Evolutionary conservation across 306 rosid genomes (phyloP), one percentile per base, ranked within the genome.

Genomic region (Astragalus glycyphyllos): DNA sequence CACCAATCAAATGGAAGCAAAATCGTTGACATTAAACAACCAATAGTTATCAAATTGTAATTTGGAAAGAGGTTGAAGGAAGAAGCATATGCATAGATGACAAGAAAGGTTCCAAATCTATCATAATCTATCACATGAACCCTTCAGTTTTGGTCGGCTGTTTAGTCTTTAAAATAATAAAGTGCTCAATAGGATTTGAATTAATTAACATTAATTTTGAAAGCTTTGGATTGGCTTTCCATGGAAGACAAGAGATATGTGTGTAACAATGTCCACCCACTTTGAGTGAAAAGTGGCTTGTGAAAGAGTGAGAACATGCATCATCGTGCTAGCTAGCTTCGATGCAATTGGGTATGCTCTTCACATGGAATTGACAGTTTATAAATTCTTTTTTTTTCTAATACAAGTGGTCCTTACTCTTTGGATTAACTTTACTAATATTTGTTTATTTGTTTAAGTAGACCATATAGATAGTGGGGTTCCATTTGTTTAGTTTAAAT

Each of bases 91-190:
- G 85, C 81, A 78, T 74, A 63, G 80, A 83, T 83, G 84, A 86
- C 76, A 72, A 75, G 68, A 80, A 85, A 84, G 85, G 86, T 70
- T 92, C 97, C 97, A 84, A 81, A 88, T 77, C 86, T 65, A 82
- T 90, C 86, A 78, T 83, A 79, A 80, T 86, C 91, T 26, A 9
- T 87, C 91, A 90, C 97, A 88, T 90, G 97, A 82, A 63, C 60
- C 42, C 83, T 79, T 77, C 83, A 77, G 86, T 75, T 81, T 81
- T 85, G 96, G 88, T 88, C 87, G 95, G 91, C 87, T 78, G 68
- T 74, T 63, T 77, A 71, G 69, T 4, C 42, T 56, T 74, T 83
- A 85, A 84, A 86, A 79, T 86, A 86, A 79, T 76, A 10, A 14
- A 66, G 55, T 73, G 82, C 80, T 75, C 79, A 78, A 79, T 77